Evolutionary conservation across 768 basidiomycete species (phyloP), one percentile per base, ranked within the genome.

Genomic region (Mycena albidolilacea): DNA sequence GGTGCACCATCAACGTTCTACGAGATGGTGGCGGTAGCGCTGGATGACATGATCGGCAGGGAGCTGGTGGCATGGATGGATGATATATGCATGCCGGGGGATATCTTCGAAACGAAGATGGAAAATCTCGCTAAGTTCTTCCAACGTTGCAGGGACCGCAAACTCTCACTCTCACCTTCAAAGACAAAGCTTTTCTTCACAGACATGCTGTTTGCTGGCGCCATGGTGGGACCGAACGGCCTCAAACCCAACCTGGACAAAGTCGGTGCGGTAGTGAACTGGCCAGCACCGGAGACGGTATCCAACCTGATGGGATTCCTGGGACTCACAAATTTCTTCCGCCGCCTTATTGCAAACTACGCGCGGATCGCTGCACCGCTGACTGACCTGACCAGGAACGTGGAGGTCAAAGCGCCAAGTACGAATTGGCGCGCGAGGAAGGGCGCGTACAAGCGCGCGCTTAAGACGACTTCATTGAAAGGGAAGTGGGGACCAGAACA

Each of bases 1-100:
- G 3, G 85, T 0, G 81, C 82, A 3, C 85, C 85, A 10, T 75
- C 84, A 0, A 79, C 78, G 7, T 86, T 86, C 67, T 77, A 73
- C 14, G 60, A 81, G 14, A 76, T 82, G 74, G 81, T 80, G 0
- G 52, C 52, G 7, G 52, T 54, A 0, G 52, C 52, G 7, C 30
- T 50, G 3, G 48, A 50, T 11, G 48, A 50, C 48, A 50, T 50
- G 48, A 63, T 83, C 7, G 76, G 76, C 3, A 30, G 30, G 30
- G 30, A 30, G 30, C 30, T 30, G 30, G 30, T 30, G 30, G 30
- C 30, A 4, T 30, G 30, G 30, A 30, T 30, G 30, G 30, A 30
- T 3, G 3, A 30, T 3, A 30, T 30, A 30, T 81, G 79, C 0
- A 55, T 79, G 11, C 78, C 81, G 23, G 81, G 73, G 0, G 80